Evolutionary conservation across 352 stramenopile genomes (phyloP), one percentile per base, ranked within the genome.

Genomic region (Globisporangium splendens): DNA sequence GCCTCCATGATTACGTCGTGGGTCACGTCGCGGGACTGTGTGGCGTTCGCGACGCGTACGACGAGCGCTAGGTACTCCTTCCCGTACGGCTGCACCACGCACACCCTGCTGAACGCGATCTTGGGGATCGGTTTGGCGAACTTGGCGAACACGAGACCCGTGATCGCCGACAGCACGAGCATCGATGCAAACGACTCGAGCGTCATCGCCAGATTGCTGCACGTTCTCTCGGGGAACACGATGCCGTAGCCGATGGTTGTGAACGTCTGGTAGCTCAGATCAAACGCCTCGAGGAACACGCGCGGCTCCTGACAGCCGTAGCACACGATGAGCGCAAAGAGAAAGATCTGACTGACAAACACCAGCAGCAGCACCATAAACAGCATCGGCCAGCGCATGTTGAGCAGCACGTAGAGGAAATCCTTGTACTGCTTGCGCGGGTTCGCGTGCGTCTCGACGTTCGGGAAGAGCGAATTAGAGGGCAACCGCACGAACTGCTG

Each of bases 1-100:
- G 78, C 78, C 48, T 94, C 82, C 80, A 94, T 90, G 59, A 94
- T 89, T 24, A 94, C 82, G 47, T 94, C 84, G 63, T 87, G 78
- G 0, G 77, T 89, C 49, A 91, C 79, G 50, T 93, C 79, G n/a
- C 70, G 75, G 0, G 84, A 92, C 58, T 87, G 79, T 17, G 78
- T 92, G 13, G 84, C 81, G 57, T 94, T 94, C 12, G 84, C 84
- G 20, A 92, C 82, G 22, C 84, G 78, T 39, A 94, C 69, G 15
- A 94, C 82, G 10, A 94, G 79, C 22, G 84, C 84, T 7, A 90
- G 24, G 52, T 88, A 79, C 56, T 83, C 72, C n/a, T 88, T 77
- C 0, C 75, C 76, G 54, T 92, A 92, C 0, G 82, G 84, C 48
- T 92, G 82, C 18, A 94, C 64, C 3, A 89, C 80, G 31, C 80